A percentile compares a stretch with the other conserved stretches of the same genome.
These are phyloP conservation scores for Blastocystis sp. DNA, from an alignment of 352 stramenopile species.

Conservation along the genomic window DNA sequence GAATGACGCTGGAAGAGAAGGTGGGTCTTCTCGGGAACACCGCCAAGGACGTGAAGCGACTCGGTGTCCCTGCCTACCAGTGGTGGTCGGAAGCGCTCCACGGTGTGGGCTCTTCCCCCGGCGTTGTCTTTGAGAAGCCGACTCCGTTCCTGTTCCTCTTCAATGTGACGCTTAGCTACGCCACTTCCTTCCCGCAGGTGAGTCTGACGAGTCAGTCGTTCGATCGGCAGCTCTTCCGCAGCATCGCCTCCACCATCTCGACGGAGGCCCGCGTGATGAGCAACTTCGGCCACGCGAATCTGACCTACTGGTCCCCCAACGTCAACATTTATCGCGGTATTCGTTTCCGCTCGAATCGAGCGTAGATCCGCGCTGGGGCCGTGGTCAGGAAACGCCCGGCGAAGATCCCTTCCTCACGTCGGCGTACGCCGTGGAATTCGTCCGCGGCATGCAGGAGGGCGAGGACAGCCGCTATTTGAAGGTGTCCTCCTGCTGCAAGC, in stretches of 20 bases:
- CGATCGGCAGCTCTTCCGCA: constrained; percentile 78
- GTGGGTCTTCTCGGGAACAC: constrained; percentile 79
- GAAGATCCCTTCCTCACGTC: constrained; percentile 87
- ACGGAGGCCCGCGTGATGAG: constrained; percentile 80
- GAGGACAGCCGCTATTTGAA: constrained; percentile 76
- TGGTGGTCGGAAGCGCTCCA: constrained; percentile 89
- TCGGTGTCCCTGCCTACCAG: constrained; percentile 82
- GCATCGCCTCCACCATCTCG: constrained; percentile 84
- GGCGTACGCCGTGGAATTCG: constrained; percentile 85
- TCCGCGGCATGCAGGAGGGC: constrained; percentile 82
- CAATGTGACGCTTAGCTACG: constrained; percentile 66
- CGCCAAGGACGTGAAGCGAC: constrained; percentile 71
- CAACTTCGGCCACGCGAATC: constrained; percentile 79
- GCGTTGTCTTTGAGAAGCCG: constrained; percentile 77
- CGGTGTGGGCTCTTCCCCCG: constrained; percentile 82
- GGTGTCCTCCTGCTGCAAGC: constrained; percentile 86
- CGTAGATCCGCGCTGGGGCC: constrained; percentile 86
- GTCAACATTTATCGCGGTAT: constrained; percentile 85
- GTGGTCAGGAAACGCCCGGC: constrained; percentile 86
- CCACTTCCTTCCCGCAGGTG: constrained; percentile 86
- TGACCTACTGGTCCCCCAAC: constrained; percentile 89
- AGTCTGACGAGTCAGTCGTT: constrained; percentile 84
- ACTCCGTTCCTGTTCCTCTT: constrained; percentile 71
- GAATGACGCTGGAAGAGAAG: constrained; percentile 79
- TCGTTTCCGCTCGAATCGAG: background rate